Evolutionary conservation across 1,284 basidiomycete species (phyloP), one percentile per base, ranked within the genome.

Genomic region (Wallemia hederae): DNA sequence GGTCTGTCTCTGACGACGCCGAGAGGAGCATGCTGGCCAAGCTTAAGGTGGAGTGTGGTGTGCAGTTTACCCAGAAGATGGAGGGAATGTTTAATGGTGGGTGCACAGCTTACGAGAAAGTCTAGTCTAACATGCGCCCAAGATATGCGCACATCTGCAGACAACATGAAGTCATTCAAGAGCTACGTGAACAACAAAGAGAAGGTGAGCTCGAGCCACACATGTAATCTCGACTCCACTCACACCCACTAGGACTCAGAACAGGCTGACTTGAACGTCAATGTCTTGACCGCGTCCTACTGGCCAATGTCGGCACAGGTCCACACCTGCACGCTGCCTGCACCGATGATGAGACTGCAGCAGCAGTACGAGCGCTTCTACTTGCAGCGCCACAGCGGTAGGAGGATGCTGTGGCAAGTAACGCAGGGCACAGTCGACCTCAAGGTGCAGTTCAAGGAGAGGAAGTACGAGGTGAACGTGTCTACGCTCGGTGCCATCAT

Each of bases 21-120:
- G 94, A 99, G 70, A 82, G 87, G 60, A 88, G 86, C 62, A 97
- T 99, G 92, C 79, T 99, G 15, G 84, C 89, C 59, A 98, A 97
- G 73, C 81, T 99, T 69, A 98, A 98, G 74, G 77, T 97, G 39
- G 91, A 98, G 71, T 88, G 85, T 67, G 94, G 94, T 7, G 86
- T 85, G 68, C 88, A 92, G 68, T 99, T 97, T 69, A 97, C 94
- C 0, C 89, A 96, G 71, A 94, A 94, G 70, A 75, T 98, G 65
- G 92, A 98, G 70, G 92, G 94, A 61, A 99, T 99, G 94, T 92
- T 99, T 76, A 80, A 91, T 66, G 56, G 56, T 58, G 7, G 17
- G 56, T 58, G 25, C 7, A 58, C 15, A 14, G 14, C 24, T 25
- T 22, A 9, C 15, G 56, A 26, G 56, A 49, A 11, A 49, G 14